Conservation (phyloP, 371 early-diverging fungal genomes). For the Mortierella sp. region DNA sequence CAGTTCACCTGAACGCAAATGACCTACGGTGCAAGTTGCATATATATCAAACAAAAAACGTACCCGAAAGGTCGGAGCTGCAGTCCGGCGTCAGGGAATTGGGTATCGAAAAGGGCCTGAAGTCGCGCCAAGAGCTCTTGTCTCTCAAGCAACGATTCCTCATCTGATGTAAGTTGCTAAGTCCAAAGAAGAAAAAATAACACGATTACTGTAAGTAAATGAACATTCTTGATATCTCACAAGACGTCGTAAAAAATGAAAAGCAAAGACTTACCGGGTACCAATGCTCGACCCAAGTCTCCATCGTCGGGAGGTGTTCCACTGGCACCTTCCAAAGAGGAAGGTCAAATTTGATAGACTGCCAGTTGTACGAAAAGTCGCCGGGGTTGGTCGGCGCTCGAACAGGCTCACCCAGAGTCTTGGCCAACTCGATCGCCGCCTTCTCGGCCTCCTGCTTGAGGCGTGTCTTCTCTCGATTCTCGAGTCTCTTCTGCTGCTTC, state of each 20-base stretch:
- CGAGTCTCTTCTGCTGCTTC: constrained; percentile 6
- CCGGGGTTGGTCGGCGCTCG: constrained; percentile 15
- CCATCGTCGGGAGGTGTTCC: constrained; percentile 1
- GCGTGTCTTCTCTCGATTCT: background rate
- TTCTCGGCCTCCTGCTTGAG: constrained; percentile 6
- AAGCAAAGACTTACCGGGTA: constrained; percentile 21
- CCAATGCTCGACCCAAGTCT: constrained; percentile 2
- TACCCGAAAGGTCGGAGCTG: constrained; percentile 45
- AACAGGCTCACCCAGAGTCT: constrained; percentile 15
- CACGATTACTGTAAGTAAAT: background rate
- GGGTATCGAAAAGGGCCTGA: constrained; percentile 21
- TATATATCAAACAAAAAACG: background rate
- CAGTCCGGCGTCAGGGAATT: constrained; percentile 24
- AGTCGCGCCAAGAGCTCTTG: constrained; percentile 18
- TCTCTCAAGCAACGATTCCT: constrained; percentile 3
- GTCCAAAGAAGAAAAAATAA: background rate
- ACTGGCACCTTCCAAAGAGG: constrained; percentile 23
- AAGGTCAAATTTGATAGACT: constrained; percentile 28
- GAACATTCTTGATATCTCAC: background rate
- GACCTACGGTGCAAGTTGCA: background rate
- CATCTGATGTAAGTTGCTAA: constrained; percentile 13
- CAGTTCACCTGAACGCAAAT: background rate
- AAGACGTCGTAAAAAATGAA: no score
- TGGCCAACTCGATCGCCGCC: constrained; percentile 5
- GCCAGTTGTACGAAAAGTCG: constrained; percentile 30